A percentile compares a stretch with the other conserved stretches of the same genome.
These are phyloP conservation scores for Diaporthe amygdali DNA, from an alignment of 2,329 filamentous ascomycete species.

Conservation along the genomic window DNA sequence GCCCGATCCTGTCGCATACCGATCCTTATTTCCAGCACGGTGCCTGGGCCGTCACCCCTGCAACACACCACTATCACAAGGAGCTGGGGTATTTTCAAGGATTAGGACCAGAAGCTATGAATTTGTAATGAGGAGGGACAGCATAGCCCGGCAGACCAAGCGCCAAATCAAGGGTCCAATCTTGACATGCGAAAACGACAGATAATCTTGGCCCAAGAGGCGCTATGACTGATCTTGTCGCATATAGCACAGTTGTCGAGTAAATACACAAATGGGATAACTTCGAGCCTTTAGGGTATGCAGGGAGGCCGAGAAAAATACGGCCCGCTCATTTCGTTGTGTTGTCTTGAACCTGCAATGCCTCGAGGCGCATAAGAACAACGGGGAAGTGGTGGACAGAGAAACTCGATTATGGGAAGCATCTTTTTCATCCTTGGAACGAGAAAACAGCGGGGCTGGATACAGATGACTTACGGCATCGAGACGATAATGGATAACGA, in stretches of 20 bases:
- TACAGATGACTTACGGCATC: too few species aligned
- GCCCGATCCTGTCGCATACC: too few species aligned
- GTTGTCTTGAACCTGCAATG: not conserved
- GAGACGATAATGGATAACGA: too few species aligned
- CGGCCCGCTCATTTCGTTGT: too few species aligned
- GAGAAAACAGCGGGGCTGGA: too few species aligned
- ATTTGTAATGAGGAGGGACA: not conserved
- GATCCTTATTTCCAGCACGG: too few species aligned
- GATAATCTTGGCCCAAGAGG: not conserved
- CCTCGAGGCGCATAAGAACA: too few species aligned
- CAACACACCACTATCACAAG: not conserved
- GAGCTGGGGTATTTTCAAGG: not conserved
- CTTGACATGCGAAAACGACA: not conserved
- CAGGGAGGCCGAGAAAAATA: too few species aligned
- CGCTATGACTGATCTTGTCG: not conserved
- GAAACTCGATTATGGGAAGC: too few species aligned
- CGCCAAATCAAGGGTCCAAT: not conserved
- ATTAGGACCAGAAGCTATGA: not conserved
- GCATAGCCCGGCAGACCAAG: not conserved
- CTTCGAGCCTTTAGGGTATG: too few species aligned
- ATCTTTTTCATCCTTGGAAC: too few species aligned
- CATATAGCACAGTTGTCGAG: not conserved
- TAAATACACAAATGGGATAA: not conserved
- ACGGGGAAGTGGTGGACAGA: too few species aligned
- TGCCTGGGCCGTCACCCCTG: not conserved